Evolutionary conservation across 352 stramenopile genomes (phyloP).

Genomic region (Peronosclerospora sorghi): DNA sequence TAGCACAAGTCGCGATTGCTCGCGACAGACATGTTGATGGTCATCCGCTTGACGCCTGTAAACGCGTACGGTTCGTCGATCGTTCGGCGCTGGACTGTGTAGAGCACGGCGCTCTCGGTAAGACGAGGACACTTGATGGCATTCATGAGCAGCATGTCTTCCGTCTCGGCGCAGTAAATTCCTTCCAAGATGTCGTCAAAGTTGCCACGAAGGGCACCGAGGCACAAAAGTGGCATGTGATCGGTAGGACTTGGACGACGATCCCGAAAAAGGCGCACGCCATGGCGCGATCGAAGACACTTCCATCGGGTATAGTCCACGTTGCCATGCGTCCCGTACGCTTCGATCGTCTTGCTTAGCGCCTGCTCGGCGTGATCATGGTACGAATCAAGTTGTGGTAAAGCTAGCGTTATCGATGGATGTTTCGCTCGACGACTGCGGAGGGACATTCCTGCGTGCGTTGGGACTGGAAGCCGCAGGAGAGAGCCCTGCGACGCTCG

Average conservation of each 20-base stretch:
- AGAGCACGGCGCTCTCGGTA: constrained; percentile 27
- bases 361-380: constrained; percentile 22
- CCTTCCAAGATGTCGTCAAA: constrained; percentile 42
- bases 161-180: constrained; percentile 25
- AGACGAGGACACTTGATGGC: constrained; percentile 25
- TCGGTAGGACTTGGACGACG: constrained; percentile 4
- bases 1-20: constrained; percentile 35
- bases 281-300: constrained; percentile 20
- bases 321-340: constrained; percentile 9
- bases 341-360: constrained; percentile 24
- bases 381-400: constrained; percentile 28
- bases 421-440: constrained; percentile 14
- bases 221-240: constrained; percentile 13
- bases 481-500: constrained; percentile 14
- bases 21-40: constrained; percentile 21
- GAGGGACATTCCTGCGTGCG: constrained; percentile 20
- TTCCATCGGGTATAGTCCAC: constrained; percentile 27
- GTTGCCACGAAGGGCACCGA: constrained; percentile 22
- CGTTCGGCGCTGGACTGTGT: constrained; percentile 19
- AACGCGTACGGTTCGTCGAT: constrained; percentile 25
- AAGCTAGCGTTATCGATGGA: constrained; percentile 6
- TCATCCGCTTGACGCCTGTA: constrained; percentile 33
- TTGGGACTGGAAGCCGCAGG: constrained; percentile 7
- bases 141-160: constrained; percentile 34
- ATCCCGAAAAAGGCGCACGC: constrained; percentile 26